Base-by-base conservation (phyloP, 148 eudicot species). In the Agrostemma githago region DNA sequence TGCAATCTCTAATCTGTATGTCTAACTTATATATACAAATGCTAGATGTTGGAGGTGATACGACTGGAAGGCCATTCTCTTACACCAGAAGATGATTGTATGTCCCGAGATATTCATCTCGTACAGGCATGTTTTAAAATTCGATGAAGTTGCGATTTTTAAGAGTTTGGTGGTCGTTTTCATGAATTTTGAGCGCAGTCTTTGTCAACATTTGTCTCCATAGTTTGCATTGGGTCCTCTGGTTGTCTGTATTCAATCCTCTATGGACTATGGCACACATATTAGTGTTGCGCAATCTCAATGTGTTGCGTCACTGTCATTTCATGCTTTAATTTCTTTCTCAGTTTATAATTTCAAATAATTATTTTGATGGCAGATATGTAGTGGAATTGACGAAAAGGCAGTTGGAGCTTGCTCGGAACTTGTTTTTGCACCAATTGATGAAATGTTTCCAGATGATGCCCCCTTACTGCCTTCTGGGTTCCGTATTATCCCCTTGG, bases 21-120 rank as follows among this genome's bases (percentile, higher is more conserved):
- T 70, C 68, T 41, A 57, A 74, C 72, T 53, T 26, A 67, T 64
- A 17, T 68, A 15, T 46, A 14, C 56, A 16, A 71, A 68, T 80
- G 4, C 37, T 79, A 93, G 98, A 88, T 88, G 88, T 78, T 93
- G 82, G 98, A 93, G 87, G 87, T 93, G 48, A 87, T 93, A 44
- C 89, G 96, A 17, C 85, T 93, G 70, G 98, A 93, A 84, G 98
- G 94, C 19, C 96, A 93, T 77, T 82, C 89, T 48, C 83, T 89
- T 67, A 82, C 92, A 72, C 87, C 86, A 65, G 94, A 88, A 82
- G 94, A 93, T 75, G 88, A 88, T 77, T 90, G 84, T 69, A 79
- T 84, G 64, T 87, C 96, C 4, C 83, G 92, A 70, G 98, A 90
- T 68, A 80, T 93, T 66, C 96, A 93, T 86, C 85, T 93, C 41